phyloP scores from a whole-genome alignment of 768 basidiomycete species.

The Agrocybe chaxingu region DNA sequence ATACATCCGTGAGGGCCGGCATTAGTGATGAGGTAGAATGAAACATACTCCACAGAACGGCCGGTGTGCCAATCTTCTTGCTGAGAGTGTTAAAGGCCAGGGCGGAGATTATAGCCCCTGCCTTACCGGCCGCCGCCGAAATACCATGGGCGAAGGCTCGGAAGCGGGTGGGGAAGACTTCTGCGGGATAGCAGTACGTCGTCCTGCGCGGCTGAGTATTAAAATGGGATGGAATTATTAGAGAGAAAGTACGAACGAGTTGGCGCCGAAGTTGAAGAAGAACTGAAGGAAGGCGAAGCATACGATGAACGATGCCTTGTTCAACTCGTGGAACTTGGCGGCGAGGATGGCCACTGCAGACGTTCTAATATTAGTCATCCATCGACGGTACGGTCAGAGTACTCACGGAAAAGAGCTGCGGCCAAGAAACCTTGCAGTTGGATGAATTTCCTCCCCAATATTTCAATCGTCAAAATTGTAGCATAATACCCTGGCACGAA shows the following conservation, averaged over 20 bases:
- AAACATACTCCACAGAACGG: slow-evolving; percentile 68
- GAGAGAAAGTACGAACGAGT: slow-evolving; percentile 40
- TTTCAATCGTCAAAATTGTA: slow-evolving; percentile 66
- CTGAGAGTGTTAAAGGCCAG: slow-evolving; percentile 69
- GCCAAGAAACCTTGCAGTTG: slow-evolving; percentile 74
- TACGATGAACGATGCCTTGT: slow-evolving; percentile 62
- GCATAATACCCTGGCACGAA: slow-evolving; percentile 80
- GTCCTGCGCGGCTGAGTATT: slow-evolving; percentile 30
- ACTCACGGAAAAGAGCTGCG: slow-evolving; percentile 63
- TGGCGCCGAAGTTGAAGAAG: slow-evolving; percentile 84
- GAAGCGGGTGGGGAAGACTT: slow-evolving; percentile 58
- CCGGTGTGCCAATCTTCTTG: slow-evolving; percentile 58
- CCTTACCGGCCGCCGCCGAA: slow-evolving; percentile 71
- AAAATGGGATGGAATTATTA: not conserved
- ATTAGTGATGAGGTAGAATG: not conserved
- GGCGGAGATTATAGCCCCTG: slow-evolving; percentile 74
- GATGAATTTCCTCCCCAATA: slow-evolving; percentile 70
- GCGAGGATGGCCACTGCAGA: slow-evolving; percentile 63
- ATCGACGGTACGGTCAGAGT: not conserved
- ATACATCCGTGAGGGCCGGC: not conserved
- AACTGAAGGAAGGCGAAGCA: slow-evolving; percentile 74
- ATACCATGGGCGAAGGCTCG: slow-evolving; percentile 73
- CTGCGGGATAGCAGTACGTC: slow-evolving; percentile 36
- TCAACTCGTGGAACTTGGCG: slow-evolving; percentile 54
- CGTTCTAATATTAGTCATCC: not conserved